Base-by-base conservation (phyloP, 257 asterid species). In the Rauvolfia tetraphylla region DNA sequence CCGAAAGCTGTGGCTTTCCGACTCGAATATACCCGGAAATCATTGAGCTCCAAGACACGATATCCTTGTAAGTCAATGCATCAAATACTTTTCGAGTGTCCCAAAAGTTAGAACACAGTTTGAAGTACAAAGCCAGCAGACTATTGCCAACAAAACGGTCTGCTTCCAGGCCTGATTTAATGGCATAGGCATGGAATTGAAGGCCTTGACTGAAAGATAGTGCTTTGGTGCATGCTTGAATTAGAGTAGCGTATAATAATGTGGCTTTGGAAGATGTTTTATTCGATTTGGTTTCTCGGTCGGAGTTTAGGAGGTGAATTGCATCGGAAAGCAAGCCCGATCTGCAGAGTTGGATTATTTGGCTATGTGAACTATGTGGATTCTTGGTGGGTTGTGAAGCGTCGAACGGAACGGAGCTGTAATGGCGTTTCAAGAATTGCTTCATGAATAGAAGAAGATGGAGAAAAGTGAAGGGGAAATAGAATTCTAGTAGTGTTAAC, bases 21-120 rank as follows among this genome's bases (percentile, higher is more conserved):
- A 41, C 81, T 4, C 91, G 89, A 75, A 90, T 80, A 82, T 91
- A 91, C 18, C 95, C 97, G 1, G 98, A 92, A 27, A 92, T 87
- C 85, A 91, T 91, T 23, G 96, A 91, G 65, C 94, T 89, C 97
- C 98, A 95, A 1, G 98, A 87, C 23, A 92, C 96, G 2, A 88
- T 96, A 70, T 95, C 98, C 83, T 91, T 92, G 39, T 81, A 82
- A 34, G 12, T 57, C 85, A 95, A 77, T 8, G 88, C 89, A 51
- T 86, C 88, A 67, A 92, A 92, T 72, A 86, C 76, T 44, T 80
- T 88, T 15, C 79, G 77, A 1, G 91, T 84, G 39, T 90, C 88
- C 25, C 73, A 17, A 57, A 90, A 80, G 74, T 84, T 67, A 0
- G 82, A 66, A 27, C 89, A 81, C 41, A 85, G 69, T 68, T 90